These are phyloP conservation scores for Fragilaria radians DNA, from an alignment of 108 stramenopile genomes.

Conservation along the genomic window DNA sequence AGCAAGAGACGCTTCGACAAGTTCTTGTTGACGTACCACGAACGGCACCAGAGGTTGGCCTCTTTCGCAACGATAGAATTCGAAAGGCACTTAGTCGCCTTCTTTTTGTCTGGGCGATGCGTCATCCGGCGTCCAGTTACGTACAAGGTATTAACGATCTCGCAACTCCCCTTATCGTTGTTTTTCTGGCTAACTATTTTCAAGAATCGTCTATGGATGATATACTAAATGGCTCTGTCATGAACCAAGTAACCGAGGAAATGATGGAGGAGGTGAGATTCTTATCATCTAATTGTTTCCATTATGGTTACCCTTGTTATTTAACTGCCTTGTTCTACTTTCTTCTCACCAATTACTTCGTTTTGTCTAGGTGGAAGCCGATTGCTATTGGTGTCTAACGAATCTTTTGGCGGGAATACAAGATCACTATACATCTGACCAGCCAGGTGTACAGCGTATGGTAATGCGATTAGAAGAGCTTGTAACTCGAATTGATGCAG, in stretches of 20 bases:
- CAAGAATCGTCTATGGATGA: slow-evolving; percentile 6
- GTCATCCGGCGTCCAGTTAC: slow-evolving; percentile 94
- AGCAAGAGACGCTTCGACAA: slow-evolving; percentile 93
- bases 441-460: slow-evolving; percentile 98
- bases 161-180: slow-evolving; percentile 86
- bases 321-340: not conserved
- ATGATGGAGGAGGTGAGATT: slow-evolving; percentile 50
- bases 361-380: slow-evolving; percentile 79
- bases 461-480: slow-evolving; percentile 90
- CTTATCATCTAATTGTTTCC: slow-evolving; percentile 7
- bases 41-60: slow-evolving; percentile 84
- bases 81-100: slow-evolving; percentile 71
- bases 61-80: slow-evolving; percentile 91
- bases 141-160: slow-evolving; percentile 99
- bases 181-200: slow-evolving; percentile 81
- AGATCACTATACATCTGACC: slow-evolving; percentile 96
- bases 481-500: slow-evolving; percentile 86
- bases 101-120: slow-evolving; percentile 95
- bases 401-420: slow-evolving; percentile 93
- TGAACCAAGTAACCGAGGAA: slow-evolving; percentile 54
- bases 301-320: not conserved
- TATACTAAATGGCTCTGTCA: slow-evolving; percentile 54
- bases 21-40: slow-evolving; percentile 97
- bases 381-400: slow-evolving; percentile 96
- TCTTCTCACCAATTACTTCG: not conserved